Base-by-base conservation (phyloP, 345 rosid genomes). In the Salix suchowensis region DNA sequence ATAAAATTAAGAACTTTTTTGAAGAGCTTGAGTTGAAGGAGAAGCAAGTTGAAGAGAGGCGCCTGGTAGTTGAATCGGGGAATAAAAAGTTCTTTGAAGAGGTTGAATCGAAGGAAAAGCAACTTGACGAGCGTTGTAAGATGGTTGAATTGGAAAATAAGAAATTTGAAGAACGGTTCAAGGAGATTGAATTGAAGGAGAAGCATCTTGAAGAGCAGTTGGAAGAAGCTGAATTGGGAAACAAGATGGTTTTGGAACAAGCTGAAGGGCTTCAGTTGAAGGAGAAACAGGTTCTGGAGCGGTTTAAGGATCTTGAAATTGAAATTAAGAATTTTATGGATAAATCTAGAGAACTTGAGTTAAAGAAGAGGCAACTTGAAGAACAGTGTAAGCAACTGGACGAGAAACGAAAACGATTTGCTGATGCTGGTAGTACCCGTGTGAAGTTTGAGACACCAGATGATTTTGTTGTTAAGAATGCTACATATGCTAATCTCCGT, bases 351-450 rank as follows among this genome's bases (percentile, higher is more conserved):
- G 44, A 66, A 66, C 66, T 62, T 21, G 66, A 62, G 13, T 62
- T 26, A 50, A 82, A 71, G 60, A 65, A 85, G 84, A 80, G 75
- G 55, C 68, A 81, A 24, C 76, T 75, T 19, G 67, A 46, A 74
- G 74, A 46, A 68, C 78, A 64, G n/a, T 54, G 65, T 48, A 67
- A 28, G 74, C 77, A 42, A 60, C 28, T 75, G 39, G 50, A 44
- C 50, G 5, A 13, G 68, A 61, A 42, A 30, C 73, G 73, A 2
- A 77, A 32, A 67, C 46, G 72, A 28, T 62, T 70, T 39, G 42
- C 30, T 46, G 48, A 48, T 23, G 14, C 32, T 26, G 19, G 4
- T 23, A 21, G 21, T 74, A 60, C 76, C 67, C 75, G 39, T 42
- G 68, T 67, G 48, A 82, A 72, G 74, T 21, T 12, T 4, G 79